Percentiles rank a stretch among this genome's conserved stretches.
These are phyloP conservation scores for Diaporthe sp. DNA, from an alignment of 2,329 filamentous ascomycete species.

Conservation along the genomic window DNA sequence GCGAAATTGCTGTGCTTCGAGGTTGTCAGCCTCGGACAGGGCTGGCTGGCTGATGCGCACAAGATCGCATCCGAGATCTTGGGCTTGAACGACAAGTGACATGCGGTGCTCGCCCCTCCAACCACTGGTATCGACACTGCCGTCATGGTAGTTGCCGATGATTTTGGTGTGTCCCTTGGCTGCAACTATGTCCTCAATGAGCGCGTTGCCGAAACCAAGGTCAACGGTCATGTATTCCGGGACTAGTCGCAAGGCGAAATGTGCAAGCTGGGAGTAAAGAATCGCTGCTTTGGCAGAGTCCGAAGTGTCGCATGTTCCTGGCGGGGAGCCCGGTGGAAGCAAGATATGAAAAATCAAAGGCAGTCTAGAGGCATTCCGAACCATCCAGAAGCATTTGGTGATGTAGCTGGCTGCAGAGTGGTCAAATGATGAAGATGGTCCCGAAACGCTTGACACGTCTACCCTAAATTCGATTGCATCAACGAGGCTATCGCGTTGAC, in stretches of 20 bases:
- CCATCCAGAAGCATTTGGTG: background rate
- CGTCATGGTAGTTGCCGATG: conserved; percentile 1
- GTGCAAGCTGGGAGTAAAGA: background rate
- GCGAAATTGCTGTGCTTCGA: conserved; percentile 61
- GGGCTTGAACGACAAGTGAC: conserved; percentile 47
- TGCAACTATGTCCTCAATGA: background rate
- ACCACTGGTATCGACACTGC: conserved; percentile 49
- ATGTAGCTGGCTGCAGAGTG: conserved; percentile 6
- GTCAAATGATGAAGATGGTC: background rate
- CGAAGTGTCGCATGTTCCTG: background rate
- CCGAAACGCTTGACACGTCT: background rate
- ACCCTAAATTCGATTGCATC: conserved; percentile 11
- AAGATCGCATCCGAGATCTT: conserved; percentile 63
- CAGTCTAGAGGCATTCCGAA: conserved; percentile 11
- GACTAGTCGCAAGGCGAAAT: background rate
- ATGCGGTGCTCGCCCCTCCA: conserved; percentile 51
- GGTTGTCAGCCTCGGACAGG: conserved; percentile 61
- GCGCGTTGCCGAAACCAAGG: background rate
- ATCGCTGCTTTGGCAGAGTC: too few relatives aligned
- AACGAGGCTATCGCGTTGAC: background rate
- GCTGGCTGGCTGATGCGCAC: conserved; percentile 66
- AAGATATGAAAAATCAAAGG: conserved; percentile 7
- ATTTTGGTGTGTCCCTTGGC: conserved; percentile 13
- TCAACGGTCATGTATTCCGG: conserved; percentile 17
- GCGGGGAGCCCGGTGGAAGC: background rate